These are phyloP conservation scores for Helotiales sp. DNA, from an alignment of 2,329 filamentous ascomycete species.

Conservation along the genomic window DNA sequence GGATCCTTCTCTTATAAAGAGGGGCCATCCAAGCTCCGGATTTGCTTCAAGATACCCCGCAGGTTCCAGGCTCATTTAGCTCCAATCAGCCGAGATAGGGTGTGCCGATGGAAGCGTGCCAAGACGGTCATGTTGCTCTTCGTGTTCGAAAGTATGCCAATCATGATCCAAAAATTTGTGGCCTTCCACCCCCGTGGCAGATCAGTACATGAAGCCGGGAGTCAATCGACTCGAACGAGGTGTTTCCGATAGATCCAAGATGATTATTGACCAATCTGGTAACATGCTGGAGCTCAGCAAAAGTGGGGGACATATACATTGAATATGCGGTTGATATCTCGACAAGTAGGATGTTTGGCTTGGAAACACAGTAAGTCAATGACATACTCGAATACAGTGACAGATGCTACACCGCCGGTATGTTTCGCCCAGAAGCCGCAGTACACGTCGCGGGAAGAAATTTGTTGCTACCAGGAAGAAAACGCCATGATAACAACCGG, in stretches of 20 bases:
- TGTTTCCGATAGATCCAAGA: background rate
- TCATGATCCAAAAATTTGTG: background rate
- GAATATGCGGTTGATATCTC: too few species aligned
- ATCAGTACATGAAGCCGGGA: background rate
- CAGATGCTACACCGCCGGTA: too few species aligned
- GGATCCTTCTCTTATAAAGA: conserved; percentile 5
- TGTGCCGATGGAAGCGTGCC: background rate
- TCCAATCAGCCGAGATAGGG: conserved; percentile 1
- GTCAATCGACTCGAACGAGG: background rate
- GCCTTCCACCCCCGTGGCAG: background rate
- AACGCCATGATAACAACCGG: background rate
- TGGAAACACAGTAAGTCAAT: too few species aligned
- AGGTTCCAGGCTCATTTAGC: background rate
- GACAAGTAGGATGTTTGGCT: too few species aligned
- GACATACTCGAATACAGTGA: too few species aligned
- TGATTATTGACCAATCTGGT: background rate
- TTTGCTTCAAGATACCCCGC: conserved; percentile 8
- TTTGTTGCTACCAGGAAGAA: background rate
- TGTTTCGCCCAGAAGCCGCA: too few species aligned
- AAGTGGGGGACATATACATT: too few species aligned
- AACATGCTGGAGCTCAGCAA: background rate
- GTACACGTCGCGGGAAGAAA: too few species aligned
- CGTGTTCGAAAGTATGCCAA: background rate
- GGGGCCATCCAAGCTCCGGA: background rate
- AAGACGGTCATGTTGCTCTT: background rate